phyloP scores from a whole-genome alignment of 2,329 filamentous ascomycete genomes.

The Diaporthe caulivora region DNA sequence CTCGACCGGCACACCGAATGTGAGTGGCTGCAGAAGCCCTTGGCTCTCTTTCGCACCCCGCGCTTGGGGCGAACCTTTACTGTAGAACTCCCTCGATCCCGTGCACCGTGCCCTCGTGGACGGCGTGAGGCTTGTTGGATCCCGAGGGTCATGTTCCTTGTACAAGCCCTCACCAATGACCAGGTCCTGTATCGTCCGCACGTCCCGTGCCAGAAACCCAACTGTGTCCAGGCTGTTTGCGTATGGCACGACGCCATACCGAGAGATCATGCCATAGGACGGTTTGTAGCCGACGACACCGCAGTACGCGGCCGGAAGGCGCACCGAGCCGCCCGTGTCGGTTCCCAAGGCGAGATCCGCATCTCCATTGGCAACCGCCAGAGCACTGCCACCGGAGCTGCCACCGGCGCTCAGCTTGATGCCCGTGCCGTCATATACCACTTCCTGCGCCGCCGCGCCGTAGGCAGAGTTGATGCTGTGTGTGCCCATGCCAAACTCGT shows the following conservation, averaged over 20 bases:
- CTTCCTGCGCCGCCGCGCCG: constrained; percentile 44
- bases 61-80: constrained; percentile 1
- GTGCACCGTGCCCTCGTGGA: constrained; percentile 66
- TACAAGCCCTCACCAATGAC: constrained; percentile 63
- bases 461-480: constrained; percentile 48
- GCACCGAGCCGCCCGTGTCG: constrained; percentile 91
- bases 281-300: constrained; percentile 90
- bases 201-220: constrained; percentile 75
- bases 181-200: constrained; percentile 64
- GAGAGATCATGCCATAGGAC: constrained; percentile 87
- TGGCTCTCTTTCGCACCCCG: constrained; percentile 43
- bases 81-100: constrained; percentile 46
- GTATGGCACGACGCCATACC: constrained; percentile 90
- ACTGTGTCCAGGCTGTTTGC: constrained; percentile 95
- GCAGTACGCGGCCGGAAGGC: constrained; percentile 89
- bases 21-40: constrained; percentile 50
- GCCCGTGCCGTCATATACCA: constrained; percentile 33
- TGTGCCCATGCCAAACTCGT: constrained; percentile 67
- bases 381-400: constrained; percentile 93
- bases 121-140: constrained; percentile 78
- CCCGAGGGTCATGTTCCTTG: constrained; percentile 71
- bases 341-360: constrained; percentile 82
- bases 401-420: constrained; percentile 78
- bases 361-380: constrained; percentile 77
- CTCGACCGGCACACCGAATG: constrained; percentile 74